phyloP scores from a whole-genome alignment of 78 protist species.

The Monosiga brevicollis region DNA sequence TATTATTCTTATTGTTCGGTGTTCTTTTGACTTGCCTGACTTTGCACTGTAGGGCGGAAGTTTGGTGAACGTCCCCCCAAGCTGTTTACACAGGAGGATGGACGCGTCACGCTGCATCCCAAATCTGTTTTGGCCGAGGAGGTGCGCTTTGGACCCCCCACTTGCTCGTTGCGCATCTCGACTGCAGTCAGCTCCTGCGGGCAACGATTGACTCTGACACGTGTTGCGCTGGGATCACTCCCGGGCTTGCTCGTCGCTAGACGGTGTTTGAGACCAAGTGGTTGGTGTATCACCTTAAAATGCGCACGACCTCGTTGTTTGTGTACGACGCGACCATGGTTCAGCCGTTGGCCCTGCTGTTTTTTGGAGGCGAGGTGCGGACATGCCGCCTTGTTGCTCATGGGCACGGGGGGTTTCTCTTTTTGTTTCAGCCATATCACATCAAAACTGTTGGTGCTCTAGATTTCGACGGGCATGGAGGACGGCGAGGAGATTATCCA shows the following conservation, averaged over 20 bases:
- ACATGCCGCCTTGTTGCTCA: background rate
- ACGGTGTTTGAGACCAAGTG: background rate
- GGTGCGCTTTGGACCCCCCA: background rate
- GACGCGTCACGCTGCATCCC: conserved; percentile 2
- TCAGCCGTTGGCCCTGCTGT: conserved; percentile 27
- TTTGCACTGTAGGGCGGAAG: background rate
- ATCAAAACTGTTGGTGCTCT: background rate
- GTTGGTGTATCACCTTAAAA: conserved; percentile 11
- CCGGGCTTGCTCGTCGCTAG: no score
- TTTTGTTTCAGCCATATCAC: background rate
- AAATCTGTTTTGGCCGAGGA: background rate
- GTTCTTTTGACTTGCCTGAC: background rate
- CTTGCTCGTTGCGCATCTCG: background rate
- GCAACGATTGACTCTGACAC: no score
- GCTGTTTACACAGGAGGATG: background rate
- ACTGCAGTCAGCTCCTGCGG: no score
- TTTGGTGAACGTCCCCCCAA: background rate
- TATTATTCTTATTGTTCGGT: background rate
- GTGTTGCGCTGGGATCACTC: no score
- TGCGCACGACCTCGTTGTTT: conserved; percentile 3
- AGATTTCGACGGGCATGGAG: background rate
- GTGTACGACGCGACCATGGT: conserved; percentile 32
- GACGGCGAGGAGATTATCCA: background rate
- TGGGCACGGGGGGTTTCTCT: background rate
- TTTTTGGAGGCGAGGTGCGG: conserved; percentile 31